Percentiles rank a stretch among this genome's conserved stretches.
Evolutionary conservation across 768 basidiomycete genomes (phyloP).

Genomic region (Suillus hirtellus): DNA sequence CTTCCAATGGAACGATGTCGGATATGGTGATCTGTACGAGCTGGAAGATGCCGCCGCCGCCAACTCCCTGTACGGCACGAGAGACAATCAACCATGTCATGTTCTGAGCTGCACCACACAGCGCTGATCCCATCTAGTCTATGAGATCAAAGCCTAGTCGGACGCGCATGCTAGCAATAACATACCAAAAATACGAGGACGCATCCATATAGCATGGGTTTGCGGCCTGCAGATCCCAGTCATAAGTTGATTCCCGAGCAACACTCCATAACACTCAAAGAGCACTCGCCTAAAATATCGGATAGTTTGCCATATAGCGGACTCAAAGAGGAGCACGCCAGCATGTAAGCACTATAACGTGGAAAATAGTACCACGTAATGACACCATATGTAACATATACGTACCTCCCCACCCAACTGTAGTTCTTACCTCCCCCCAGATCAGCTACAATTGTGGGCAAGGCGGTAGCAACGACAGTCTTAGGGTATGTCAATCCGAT

Average conservation of each 20-base stretch:
- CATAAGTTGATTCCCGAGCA: background rate
- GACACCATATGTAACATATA: background rate
- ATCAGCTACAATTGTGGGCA: conserved; percentile 49
- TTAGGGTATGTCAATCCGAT: conserved; percentile 11
- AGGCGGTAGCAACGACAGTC: conserved; percentile 50
- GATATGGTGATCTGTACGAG: conserved; percentile 38
- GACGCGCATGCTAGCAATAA: background rate
- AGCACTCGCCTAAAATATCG: conserved; percentile 36
- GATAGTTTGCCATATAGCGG: conserved; percentile 52
- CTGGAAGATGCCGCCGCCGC: conserved; percentile 41
- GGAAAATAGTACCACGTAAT: background rate
- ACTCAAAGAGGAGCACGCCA: conserved; percentile 42
- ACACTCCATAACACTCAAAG: background rate
- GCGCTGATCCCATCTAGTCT: conserved; percentile 36
- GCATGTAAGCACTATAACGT: conserved; percentile 45
- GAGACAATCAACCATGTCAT: conserved; percentile 43
- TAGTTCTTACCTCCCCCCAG: conserved; percentile 47
- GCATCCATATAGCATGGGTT: conserved; percentile 36
- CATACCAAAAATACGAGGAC: conserved; percentile 40
- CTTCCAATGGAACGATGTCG: conserved; percentile 39
- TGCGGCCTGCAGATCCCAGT: conserved; percentile 31
- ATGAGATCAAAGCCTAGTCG: background rate
- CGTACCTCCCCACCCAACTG: conserved; percentile 50
- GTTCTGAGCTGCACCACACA: conserved; percentile 45
- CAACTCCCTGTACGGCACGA: conserved; percentile 45